A percentile compares a stretch with the other conserved stretches of the same genome.
These are phyloP conservation scores for Hura crepitans DNA, from an alignment of 441 rosid species.

Conservation along the genomic window DNA sequence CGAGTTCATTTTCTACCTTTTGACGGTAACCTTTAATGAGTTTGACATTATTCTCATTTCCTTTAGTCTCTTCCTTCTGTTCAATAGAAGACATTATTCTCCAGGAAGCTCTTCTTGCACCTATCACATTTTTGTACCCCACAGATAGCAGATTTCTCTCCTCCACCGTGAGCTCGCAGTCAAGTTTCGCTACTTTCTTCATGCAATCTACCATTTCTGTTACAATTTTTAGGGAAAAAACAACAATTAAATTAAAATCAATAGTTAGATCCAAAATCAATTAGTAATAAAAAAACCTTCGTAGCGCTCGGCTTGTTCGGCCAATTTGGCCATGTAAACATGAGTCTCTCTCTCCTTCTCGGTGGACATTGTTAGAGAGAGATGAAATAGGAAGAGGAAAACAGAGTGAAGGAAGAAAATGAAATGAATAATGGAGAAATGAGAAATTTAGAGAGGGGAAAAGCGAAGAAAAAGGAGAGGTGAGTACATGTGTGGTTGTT, in stretches of 20 bases:
- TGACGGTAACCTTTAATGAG: conserved; percentile 77
- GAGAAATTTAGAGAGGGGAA: not conserved
- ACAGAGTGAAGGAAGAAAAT: not conserved
- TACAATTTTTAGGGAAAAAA: not conserved
- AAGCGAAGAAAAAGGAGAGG: conserved; percentile 7
- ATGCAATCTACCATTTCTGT: conserved; percentile 97
- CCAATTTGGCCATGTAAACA: conserved; percentile 92
- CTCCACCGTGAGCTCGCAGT: conserved; percentile 76
- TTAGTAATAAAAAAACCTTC: conserved; percentile 46
- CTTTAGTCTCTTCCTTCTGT: conserved; percentile 84
- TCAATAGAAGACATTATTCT: conserved; percentile 92
- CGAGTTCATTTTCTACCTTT: conserved; percentile 94
- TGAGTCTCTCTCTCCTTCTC: conserved; percentile 85
- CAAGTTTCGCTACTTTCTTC: conserved; percentile 79
- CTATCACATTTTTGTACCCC: conserved; percentile 87
- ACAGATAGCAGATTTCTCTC: conserved; percentile 90
- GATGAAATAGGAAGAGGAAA: not conserved
- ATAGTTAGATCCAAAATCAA: not conserved
- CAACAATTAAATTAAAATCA: not conserved
- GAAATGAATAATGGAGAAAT: not conserved
- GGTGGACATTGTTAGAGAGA: conserved; percentile 44
- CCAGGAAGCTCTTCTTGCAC: conserved; percentile 88
- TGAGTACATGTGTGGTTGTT: not conserved
- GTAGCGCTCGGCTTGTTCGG: conserved; percentile 95
- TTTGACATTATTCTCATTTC: conserved; percentile 74